phyloP scores from a whole-genome alignment of 2,329 filamentous ascomycete species.

The Xylariomycetidae sp. region DNA sequence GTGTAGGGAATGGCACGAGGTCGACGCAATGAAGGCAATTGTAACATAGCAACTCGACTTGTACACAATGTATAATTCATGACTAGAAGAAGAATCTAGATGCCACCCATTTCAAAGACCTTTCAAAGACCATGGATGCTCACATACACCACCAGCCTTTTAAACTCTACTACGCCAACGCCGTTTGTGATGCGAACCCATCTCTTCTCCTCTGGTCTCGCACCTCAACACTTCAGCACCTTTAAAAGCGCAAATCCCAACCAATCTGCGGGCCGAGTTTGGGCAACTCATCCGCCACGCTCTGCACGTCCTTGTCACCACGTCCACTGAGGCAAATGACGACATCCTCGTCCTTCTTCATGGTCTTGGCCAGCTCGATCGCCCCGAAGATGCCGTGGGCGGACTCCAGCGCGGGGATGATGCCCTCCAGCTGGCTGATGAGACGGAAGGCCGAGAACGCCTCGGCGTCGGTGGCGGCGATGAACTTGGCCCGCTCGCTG shows the following conservation, averaged over 20 bases:
- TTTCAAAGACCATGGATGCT: too few relatives aligned
- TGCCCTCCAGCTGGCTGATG: constrained; percentile 84
- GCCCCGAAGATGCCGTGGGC: constrained; percentile 89
- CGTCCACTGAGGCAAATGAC: constrained; percentile 91
- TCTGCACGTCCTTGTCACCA: constrained; percentile 98
- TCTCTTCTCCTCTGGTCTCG: too few relatives aligned
- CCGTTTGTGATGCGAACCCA: too few relatives aligned
- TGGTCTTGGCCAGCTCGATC: constrained; percentile 84
- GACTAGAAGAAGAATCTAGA: too few relatives aligned
- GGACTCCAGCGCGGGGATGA: constrained; percentile 92
- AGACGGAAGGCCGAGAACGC: constrained; percentile 83
- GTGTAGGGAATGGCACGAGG: too few relatives aligned
- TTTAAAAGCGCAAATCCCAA: constrained; percentile 59
- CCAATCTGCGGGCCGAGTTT: constrained; percentile 83
- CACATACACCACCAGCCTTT: too few relatives aligned
- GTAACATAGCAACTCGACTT: too few relatives aligned
- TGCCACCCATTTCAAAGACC: too few relatives aligned
- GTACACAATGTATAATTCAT: too few relatives aligned
- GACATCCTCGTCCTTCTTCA: constrained; percentile 81
- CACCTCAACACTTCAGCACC: neutral
- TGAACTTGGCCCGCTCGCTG: constrained; percentile 74
- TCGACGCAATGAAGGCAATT: too few relatives aligned
- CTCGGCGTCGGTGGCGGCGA: constrained; percentile 86
- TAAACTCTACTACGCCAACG: too few relatives aligned
- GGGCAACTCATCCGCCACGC: constrained; percentile 89